Percentiles rank a stretch among this genome's conserved stretches.
These are phyloP conservation scores for Cytospora piceicola DNA, from an alignment of 2,329 filamentous ascomycete genomes.

Conservation along the genomic window DNA sequence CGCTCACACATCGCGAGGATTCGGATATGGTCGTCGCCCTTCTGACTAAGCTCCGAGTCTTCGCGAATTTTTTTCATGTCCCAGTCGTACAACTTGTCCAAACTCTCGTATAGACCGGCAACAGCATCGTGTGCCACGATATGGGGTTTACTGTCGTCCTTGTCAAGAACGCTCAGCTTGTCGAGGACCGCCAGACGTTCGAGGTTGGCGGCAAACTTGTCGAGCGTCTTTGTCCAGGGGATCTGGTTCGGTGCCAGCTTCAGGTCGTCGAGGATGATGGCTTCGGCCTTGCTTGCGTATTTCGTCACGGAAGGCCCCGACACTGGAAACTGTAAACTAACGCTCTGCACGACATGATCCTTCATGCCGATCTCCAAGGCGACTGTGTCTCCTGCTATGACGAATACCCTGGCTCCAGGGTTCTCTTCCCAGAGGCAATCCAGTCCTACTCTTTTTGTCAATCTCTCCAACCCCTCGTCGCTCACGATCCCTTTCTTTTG, in stretches of 20 bases:
- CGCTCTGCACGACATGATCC: slow-evolving; percentile 64
- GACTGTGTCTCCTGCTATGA: slow-evolving; percentile 65
- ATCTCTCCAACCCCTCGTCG: slow-evolving; percentile 72
- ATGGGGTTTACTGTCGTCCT: slow-evolving; percentile 46
- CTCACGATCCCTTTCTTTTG: slow-evolving; percentile 67
- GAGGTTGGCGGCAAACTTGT: slow-evolving; percentile 72
- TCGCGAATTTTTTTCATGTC: slow-evolving; percentile 64
- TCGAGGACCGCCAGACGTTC: slow-evolving; percentile 71
- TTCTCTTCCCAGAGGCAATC: slow-evolving; percentile 64
- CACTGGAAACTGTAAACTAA: slow-evolving; percentile 66
- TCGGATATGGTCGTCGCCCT: slow-evolving; percentile 54
- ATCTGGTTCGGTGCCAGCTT: slow-evolving; percentile 62
- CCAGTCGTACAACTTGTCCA: slow-evolving; percentile 71
- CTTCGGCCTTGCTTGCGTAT: slow-evolving; percentile 64
- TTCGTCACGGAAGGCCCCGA: slow-evolving; percentile 61
- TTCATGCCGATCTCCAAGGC: slow-evolving; percentile 64
- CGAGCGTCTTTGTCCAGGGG: slow-evolving; percentile 70
- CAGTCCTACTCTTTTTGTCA: slow-evolving; percentile 69
- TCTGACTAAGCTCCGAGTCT: slow-evolving; percentile 49
- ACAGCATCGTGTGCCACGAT: slow-evolving; percentile 80
- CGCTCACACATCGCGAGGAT: slow-evolving; percentile 68
- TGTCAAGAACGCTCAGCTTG: slow-evolving; percentile 64
- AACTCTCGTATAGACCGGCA: slow-evolving; percentile 71
- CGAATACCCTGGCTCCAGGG: slow-evolving; percentile 55
- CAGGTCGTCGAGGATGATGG: slow-evolving; percentile 69